These are phyloP conservation scores for Poa annua DNA, from an alignment of 176 grass and related monocot genomes.

Conservation along the genomic window DNA sequence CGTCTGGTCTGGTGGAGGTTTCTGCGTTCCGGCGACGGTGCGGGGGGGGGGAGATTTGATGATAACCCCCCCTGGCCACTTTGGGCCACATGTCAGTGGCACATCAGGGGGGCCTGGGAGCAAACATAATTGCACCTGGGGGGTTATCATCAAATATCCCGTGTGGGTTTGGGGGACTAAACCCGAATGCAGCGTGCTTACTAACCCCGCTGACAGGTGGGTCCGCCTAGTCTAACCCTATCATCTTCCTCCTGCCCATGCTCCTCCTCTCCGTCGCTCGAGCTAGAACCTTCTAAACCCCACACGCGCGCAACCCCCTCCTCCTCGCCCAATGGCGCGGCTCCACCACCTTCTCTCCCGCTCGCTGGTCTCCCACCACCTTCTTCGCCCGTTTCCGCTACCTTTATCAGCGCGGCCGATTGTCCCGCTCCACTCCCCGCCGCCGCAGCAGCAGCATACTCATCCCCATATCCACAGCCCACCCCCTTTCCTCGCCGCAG, in stretches of 20 bases:
- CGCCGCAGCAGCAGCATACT: neutral
- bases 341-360: slow-evolving; percentile 50
- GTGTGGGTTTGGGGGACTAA: neutral
- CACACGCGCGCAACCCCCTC: neutral
- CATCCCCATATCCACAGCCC: neutral
- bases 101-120: no score
- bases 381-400: neutral
- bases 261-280: neutral
- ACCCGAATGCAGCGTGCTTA: neutral
- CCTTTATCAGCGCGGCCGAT: neutral
- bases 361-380: slow-evolving; percentile 38
- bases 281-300: slow-evolving; percentile 39
- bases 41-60: no score
- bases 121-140: no score
- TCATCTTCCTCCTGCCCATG: neutral
- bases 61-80: no score
- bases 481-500: slow-evolving; percentile 1
- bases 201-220: neutral
- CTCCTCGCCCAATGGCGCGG: slow-evolving; percentile 42
- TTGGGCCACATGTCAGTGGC: no score
- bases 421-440: slow-evolving; percentile 18
- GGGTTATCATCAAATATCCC: no score
- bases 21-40: neutral
- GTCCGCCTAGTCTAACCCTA: neutral
- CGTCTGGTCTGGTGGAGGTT: neutral